Base-by-base conservation (phyloP, 768 basidiomycete species). In the Lentinula edodes region DNA sequence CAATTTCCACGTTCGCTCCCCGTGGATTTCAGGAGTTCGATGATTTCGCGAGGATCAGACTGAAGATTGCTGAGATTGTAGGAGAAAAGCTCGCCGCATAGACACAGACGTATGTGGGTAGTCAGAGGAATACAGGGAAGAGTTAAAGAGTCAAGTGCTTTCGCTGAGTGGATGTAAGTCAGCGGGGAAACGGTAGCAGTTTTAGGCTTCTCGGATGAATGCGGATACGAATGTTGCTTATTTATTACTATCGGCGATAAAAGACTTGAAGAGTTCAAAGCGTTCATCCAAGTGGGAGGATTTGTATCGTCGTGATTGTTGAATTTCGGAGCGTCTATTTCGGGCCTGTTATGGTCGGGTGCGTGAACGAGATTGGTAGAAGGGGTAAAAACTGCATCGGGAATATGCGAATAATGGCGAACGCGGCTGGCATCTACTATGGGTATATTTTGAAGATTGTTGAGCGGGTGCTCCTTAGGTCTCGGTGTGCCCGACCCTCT, bases 1-100 rank as follows among this genome's bases (percentile, higher is more conserved):
- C 84, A 87, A 62, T 75, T 81, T 34, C 76, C 81, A 53, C 79
- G 75, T 63, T 82, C 83, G 50, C 78, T 77, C 5, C 71, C 69
- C 2, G 80, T 76, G 5, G 69, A 62, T 61, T 75, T 79, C 5
- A 87, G 72, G 9, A 84, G 68, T 43, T 74, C 69, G 39, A 85
- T 81, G 56, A 83, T 76, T 7, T 73, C 68, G 34, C 66, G 63
- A 6, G 81, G 79, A 66, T 84, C 73, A n/a, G 73, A 71, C 61
- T 77, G 74, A 16, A 83, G 73, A 16, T 70, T 63, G 2, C 74
- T 68, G 15, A 85, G 76, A 64, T 82, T 76, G 64, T 74, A 79
- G 8, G 67, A 69, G 45, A 81, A 74, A 12, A 67, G 66, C 68
- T 80, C 76, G 34, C 79, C 80, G 42, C 69, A 73, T 9, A 79